A percentile compares a stretch with the other conserved stretches of the same genome.
Evolutionary conservation across 768 basidiomycete genomes (phyloP).

Genomic region (Saitozyma sp.): DNA sequence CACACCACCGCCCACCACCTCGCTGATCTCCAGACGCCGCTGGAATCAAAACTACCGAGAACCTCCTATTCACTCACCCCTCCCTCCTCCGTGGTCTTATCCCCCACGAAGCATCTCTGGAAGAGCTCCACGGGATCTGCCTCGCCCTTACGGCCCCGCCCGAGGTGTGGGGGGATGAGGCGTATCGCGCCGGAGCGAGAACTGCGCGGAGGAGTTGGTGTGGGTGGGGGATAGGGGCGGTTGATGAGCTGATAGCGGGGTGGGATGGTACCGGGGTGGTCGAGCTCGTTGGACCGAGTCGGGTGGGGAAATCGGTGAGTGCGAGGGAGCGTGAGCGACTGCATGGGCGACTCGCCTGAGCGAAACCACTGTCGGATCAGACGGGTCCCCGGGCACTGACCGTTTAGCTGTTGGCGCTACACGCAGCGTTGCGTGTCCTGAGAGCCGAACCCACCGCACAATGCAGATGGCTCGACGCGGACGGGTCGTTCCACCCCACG

Average conservation of each 20-base stretch:
- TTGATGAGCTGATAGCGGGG: slow-evolving; percentile 32
- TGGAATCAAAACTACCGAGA: slow-evolving; percentile 42
- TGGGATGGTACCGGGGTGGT: slow-evolving; percentile 37
- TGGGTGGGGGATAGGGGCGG: slow-evolving; percentile 27
- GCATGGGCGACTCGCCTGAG: not conserved
- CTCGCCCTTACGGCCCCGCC: slow-evolving; percentile 19
- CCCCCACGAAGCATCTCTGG: slow-evolving; percentile 18
- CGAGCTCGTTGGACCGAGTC: slow-evolving; percentile 36
- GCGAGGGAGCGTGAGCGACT: not conserved
- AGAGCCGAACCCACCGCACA: slow-evolving; percentile 16
- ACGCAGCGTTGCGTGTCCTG: slow-evolving; percentile 32
- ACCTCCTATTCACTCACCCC: slow-evolving; percentile 32
- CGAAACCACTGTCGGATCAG: too few species aligned
- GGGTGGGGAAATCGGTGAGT: slow-evolving; percentile 44
- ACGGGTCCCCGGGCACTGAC: too few species aligned
- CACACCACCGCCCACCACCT: not conserved
- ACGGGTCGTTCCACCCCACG: slow-evolving; percentile 41
- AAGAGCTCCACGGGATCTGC: slow-evolving; percentile 22
- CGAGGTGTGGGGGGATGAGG: slow-evolving; percentile 6
- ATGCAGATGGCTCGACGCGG: slow-evolving; percentile 48
- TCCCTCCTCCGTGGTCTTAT: slow-evolving; percentile 18
- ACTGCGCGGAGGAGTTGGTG: slow-evolving; percentile 17
- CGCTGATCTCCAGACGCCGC: slow-evolving; percentile 21
- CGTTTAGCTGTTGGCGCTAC: slow-evolving; percentile 42
- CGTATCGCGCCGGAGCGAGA: not conserved